Base-by-base conservation (phyloP, 306 rosid species). In the Quercus berberidifolia region DNA sequence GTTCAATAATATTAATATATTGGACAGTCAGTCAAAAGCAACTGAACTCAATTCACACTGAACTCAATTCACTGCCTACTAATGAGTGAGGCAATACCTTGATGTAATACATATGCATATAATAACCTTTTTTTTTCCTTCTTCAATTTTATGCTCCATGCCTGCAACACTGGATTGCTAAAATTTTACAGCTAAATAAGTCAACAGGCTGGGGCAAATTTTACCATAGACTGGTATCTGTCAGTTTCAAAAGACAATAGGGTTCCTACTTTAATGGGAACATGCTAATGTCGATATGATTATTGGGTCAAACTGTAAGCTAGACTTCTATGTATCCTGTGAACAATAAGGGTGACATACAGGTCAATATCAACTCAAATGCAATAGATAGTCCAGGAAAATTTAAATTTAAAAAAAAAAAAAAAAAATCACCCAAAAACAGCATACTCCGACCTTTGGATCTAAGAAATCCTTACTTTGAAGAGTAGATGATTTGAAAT, bases 401-500 rank as follows among this genome's bases (percentile, higher is more conserved):
- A 0, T 41, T 31, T 25, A 25, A 56, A n/a, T 28, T 5, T 18
- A 21, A 41, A 41, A 71, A 26, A 5, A 20, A 41, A 19, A 23
- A 35, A 12, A 26, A 33, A 33, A 4, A 46, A 67, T 21, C 28
- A 3, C 54, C 30, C 33, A 6, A 35, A 25, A 62, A n/a, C 59
- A 52, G 12, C 20, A 52, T 19, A 58, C 31, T 31, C 21, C 9
- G 21, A 70, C 71, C n/a, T 11, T 69, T 41, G 51, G 74, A 62
- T 71, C 64, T 73, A 51, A 82, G 73, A 78, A 55, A 78, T 21
- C 64, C 88, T 85, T 76, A 93, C 99, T 89, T 95, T 93, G 87
- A 95, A 95, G 64, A 95, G 97, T 17, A 95, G 92, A 81, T 95
- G 99, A 82, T 95, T 95, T 30, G 98, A 86, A 80, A 95, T 95